Conservation (phyloP, 805 yeast species). For the Saccharomycopsis oosterbeekiorum region DNA sequence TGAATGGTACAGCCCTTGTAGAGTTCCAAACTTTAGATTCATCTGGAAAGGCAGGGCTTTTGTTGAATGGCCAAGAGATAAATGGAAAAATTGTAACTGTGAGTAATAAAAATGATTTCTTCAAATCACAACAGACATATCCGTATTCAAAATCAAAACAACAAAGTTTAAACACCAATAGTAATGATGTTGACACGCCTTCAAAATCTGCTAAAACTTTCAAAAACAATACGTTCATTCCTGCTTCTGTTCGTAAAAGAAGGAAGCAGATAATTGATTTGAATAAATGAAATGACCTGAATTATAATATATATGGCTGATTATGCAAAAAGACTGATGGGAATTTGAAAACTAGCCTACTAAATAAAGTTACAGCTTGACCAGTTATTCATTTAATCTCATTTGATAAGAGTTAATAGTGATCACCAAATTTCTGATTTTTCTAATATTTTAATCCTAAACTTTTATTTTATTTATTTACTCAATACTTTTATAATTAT, state of each 20-base stretch:
- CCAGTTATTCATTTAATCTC: no score
- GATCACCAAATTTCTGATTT: no score
- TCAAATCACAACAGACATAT: neutral
- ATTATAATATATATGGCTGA: no score
- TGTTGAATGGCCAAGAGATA: slow-evolving; percentile 30
- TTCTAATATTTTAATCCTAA: no score
- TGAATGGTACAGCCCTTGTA: slow-evolving; percentile 38
- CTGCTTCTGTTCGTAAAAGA: neutral
- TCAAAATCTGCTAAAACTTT: neutral
- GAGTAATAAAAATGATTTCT: slow-evolving; percentile 28
- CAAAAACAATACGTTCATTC: neutral
- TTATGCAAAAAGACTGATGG: no score
- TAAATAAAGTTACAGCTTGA: no score
- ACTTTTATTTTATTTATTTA: no score
- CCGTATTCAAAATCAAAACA: neutral
- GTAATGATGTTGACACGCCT: neutral
- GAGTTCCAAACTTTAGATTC: slow-evolving; percentile 33
- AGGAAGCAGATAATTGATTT: neutral
- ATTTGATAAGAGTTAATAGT: no score
- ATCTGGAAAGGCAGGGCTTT: slow-evolving; percentile 44
- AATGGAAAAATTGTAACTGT: slow-evolving; percentile 28
- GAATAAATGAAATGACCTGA: neutral
- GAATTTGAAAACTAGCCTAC: no score
- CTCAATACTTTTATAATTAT: no score
- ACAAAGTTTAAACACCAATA: neutral